Percentiles rank a stretch among this genome's conserved stretches.
Evolutionary conservation across 2,329 filamentous ascomycete genomes (phyloP).

Genomic region (Dactylellina drechsleri): DNA sequence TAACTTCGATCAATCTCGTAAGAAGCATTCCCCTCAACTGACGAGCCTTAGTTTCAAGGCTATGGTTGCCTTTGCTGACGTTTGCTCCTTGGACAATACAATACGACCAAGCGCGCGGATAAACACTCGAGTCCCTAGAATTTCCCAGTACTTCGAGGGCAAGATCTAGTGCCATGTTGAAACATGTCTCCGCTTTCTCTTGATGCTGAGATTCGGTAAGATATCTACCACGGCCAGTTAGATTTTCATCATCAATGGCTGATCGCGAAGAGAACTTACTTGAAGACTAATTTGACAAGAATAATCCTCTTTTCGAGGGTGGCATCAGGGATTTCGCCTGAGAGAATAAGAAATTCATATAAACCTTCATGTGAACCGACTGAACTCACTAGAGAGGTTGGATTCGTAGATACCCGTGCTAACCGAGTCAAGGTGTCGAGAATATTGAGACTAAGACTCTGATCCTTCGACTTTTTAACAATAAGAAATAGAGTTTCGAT

Average conservation of each 20-base stretch:
- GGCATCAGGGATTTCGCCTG: neutral
- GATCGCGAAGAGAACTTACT: constrained; percentile 7
- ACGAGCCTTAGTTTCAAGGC: constrained; percentile 1
- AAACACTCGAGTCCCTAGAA: constrained; percentile 8
- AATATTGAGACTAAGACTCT: neutral
- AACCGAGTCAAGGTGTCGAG: constrained; percentile 10
- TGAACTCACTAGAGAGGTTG: constrained; percentile 21
- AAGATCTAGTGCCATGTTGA: constrained; percentile 14
- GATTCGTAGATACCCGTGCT: constrained; percentile 38
- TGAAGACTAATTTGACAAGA: constrained; percentile 20
- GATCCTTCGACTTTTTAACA: neutral
- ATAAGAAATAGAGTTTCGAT: constrained; percentile 20
- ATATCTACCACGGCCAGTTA: constrained; percentile 21
- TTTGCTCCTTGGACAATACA: constrained; percentile 18
- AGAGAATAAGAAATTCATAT: constrained; percentile 8
- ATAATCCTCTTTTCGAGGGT: constrained; percentile 9
- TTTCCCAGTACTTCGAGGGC: constrained; percentile 15
- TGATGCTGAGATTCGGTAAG: constrained; percentile 36
- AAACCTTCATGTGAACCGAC: constrained; percentile 18
- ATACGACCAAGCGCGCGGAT: constrained; percentile 39
- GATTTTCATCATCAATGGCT: neutral
- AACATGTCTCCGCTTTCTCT: constrained; percentile 26
- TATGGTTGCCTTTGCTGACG: neutral
- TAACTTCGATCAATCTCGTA: neutral
- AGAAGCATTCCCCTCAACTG: constrained; percentile 19